Percentiles rank a stretch among this genome's conserved stretches.
Conservation (phyloP, 306 rosid genomes). For the Acacia confusa region DNA sequence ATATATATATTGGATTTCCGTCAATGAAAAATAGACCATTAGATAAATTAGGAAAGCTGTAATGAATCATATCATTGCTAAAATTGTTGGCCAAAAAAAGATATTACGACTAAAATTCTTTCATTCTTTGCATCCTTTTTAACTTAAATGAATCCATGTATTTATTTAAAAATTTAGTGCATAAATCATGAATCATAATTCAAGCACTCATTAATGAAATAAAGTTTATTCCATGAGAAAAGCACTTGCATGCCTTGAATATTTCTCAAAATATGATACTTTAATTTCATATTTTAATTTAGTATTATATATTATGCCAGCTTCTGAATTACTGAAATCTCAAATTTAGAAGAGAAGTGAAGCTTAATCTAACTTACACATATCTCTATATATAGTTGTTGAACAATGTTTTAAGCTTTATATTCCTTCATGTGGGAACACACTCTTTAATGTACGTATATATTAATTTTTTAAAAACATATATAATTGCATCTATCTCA, state of each 20-base stretch:
- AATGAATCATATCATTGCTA: not conserved
- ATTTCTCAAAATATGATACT: not conserved
- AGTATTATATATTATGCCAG: not conserved
- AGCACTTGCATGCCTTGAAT: not conserved
- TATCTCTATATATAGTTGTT: not conserved
- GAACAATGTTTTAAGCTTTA: conserved; percentile 1
- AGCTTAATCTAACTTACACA: conserved; percentile 12
- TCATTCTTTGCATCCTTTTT: not conserved
- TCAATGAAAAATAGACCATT: not conserved
- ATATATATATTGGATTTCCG: not conserved
- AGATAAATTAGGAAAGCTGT: conserved; percentile 25
- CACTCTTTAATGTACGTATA: conserved; percentile 37
- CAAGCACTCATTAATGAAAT: not conserved
- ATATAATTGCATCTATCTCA: conserved; percentile 32
- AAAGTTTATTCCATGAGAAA: not conserved
- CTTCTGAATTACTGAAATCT: not conserved
- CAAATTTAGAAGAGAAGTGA: not conserved
- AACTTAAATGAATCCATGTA: not conserved
- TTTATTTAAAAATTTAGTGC: not conserved
- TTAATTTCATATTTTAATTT: not conserved
- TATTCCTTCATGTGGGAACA: conserved; percentile 47
- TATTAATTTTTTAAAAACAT: conserved; percentile 38
- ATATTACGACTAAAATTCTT: not conserved
- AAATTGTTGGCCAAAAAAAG: no score
- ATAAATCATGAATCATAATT: not conserved